Evolutionary conservation across 768 basidiomycete genomes (phyloP).

Genomic region (Dacryopinax primogenitus): DNA sequence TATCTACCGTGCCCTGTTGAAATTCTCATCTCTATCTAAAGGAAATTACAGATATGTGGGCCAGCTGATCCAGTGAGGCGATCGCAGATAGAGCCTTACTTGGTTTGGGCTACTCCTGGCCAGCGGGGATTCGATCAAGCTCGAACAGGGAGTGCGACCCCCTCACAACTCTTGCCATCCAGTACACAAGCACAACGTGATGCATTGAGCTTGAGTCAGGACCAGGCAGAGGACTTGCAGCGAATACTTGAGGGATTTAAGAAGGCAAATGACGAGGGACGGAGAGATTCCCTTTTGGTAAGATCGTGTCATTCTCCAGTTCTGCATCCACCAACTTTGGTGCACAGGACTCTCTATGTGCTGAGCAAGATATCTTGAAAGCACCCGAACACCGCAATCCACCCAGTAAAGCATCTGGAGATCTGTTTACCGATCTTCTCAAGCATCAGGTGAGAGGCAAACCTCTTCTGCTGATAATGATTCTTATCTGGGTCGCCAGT

Average conservation of each 20-base stretch:
- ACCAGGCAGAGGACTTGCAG: constrained; percentile 53
- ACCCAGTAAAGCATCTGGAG: constrained; percentile 52
- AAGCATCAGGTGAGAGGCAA: constrained; percentile 56
- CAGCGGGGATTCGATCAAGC: constrained; percentile 42
- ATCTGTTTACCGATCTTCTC: constrained; percentile 58
- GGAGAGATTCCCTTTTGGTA: constrained; percentile 49
- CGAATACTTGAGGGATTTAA: constrained; percentile 54
- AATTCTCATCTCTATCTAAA: too few relatives aligned
- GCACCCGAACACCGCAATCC: constrained; percentile 60
- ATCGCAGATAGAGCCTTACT: constrained; percentile 45
- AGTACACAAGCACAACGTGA: constrained; percentile 38
- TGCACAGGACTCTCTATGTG: constrained; percentile 21
- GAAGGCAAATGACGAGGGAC: constrained; percentile 63
- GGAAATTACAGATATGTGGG: constrained; percentile 61
- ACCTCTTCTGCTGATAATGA: neutral
- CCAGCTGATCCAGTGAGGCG: constrained; percentile 40
- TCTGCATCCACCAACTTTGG: neutral
- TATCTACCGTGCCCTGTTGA: too few relatives aligned
- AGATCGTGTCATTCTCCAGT: neutral
- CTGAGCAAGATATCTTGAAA: constrained; percentile 45
- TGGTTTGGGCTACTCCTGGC: constrained; percentile 64
- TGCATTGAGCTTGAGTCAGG: constrained; percentile 24
- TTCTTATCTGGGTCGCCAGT: constrained; percentile 31
- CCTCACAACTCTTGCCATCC: constrained; percentile 16
- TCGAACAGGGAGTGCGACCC: constrained; percentile 1